A percentile compares a stretch with the other conserved stretches of the same genome.
Evolutionary conservation across 2,329 filamentous ascomycete species (phyloP).

Genomic region (Colletotrichum sansevieriae): DNA sequence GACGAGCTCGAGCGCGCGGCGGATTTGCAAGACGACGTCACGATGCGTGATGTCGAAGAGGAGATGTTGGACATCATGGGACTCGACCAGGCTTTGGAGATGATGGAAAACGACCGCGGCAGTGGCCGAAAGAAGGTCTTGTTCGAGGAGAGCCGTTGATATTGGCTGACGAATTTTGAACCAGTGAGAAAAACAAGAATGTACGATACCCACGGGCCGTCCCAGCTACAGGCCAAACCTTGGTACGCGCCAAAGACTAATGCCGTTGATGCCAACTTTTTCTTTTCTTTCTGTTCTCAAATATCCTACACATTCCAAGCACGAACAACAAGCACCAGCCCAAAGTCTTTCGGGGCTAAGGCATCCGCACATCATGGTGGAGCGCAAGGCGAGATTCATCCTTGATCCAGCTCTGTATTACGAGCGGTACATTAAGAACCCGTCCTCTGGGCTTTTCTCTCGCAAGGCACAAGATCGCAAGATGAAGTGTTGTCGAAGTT

Average conservation of each 20-base stretch:
- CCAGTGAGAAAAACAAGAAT: slow-evolving; percentile 43
- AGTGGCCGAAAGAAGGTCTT: slow-evolving; percentile 65
- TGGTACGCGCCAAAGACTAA: slow-evolving; percentile 26
- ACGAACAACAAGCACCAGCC: slow-evolving; percentile 8
- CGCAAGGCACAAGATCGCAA: slow-evolving; percentile 40
- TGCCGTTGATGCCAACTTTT: slow-evolving; percentile 34
- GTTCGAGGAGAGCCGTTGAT: slow-evolving; percentile 55
- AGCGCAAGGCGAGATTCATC: slow-evolving; percentile 81
- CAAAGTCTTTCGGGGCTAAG: slow-evolving; percentile 13
- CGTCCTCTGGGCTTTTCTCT: slow-evolving; percentile 33
- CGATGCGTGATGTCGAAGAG: slow-evolving; percentile 66
- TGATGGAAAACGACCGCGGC: slow-evolving; percentile 64
- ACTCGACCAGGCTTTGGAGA: slow-evolving; percentile 71
- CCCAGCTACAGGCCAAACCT: slow-evolving; percentile 5
- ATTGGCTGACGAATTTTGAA: slow-evolving; percentile 38
- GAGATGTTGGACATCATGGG: slow-evolving; percentile 76
- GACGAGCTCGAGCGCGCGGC: slow-evolving; percentile 66
- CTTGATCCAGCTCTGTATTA: slow-evolving; percentile 81
- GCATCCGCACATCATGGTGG: slow-evolving; percentile 78
- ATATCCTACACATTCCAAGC: slow-evolving; percentile 1
- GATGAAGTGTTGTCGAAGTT: slow-evolving; percentile 42
- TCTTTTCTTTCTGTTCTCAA: slow-evolving; percentile 15
- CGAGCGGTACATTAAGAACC: slow-evolving; percentile 73
- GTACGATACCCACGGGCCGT: slow-evolving; percentile 55
- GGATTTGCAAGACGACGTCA: slow-evolving; percentile 63